Evolutionary conservation across 1,284 basidiomycete species (phyloP), one percentile per base, ranked within the genome.

Genomic region (Apiotrichum mycotoxinovorans): DNA sequence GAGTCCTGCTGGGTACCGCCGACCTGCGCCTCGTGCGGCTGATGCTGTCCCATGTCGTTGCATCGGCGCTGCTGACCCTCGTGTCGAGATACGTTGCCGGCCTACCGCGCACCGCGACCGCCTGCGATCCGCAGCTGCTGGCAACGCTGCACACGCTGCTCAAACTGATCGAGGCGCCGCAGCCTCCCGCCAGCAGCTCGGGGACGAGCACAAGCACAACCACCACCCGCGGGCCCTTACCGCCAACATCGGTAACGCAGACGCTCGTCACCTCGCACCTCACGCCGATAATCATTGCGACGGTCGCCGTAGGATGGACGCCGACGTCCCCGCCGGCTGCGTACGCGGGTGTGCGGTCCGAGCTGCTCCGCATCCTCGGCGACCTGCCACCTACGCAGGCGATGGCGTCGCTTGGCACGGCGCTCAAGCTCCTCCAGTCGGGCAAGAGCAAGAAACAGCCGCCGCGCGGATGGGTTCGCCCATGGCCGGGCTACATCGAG

Each of bases 1-100:
- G 43, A 73, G 71, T 73, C 37, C 47, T 73, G 18, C 64, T 73
- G 2, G 71, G 71, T 17, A 73, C 71, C 7, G 67, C 67, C 18
- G 71, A 73, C 43, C 51, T 65, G 11, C 62, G 71, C 22, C 56
- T 71, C 4, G 51, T 71, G 8, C 58, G 68, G 0, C 51, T 69
- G 3, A 54, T 73, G 42, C 54, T 69, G 12, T 55, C 63, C 2
- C 67, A 69, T 34, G 55, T 64, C 10, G 61, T 68, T 9, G 59
- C 63, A 33, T 63, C 61, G 0, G 64, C 62, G 37, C 64, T 73
- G n/a, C 55, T 66, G 18, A 58, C 59, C 7, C 55, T 66, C 10
- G 57, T 61, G 7, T 22, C 54, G 1, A 22, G 43, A 7, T 70
- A 72, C 43, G 58, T 68, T 11, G 52, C 56, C 2, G 51, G 57